These are phyloP conservation scores for Tulasnella sp. DNA, from an alignment of 768 basidiomycete species.

Conservation along the genomic window DNA sequence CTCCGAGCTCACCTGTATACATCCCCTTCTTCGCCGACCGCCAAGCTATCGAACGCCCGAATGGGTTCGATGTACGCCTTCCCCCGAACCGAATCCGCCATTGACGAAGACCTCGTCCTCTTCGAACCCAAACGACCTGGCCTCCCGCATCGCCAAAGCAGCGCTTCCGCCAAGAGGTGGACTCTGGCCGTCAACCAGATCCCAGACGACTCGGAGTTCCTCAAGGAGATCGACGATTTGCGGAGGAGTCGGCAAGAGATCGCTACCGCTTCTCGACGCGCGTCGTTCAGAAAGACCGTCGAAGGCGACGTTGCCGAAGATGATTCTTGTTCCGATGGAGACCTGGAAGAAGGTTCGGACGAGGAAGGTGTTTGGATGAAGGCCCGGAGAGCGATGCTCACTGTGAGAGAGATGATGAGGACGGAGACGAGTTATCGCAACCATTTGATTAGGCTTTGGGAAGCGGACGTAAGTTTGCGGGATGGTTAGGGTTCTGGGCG, in stretches of 20 bases:
- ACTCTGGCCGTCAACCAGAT: slow-evolving; percentile 30
- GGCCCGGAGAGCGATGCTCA: slow-evolving; percentile 33
- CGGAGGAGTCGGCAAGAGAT: neutral
- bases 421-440: slow-evolving; percentile 54
- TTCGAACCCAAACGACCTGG: slow-evolving; percentile 7
- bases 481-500: neutral
- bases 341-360: slow-evolving; percentile 11
- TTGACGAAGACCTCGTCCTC: neutral
- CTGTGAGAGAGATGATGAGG: slow-evolving; percentile 50
- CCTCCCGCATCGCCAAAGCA: slow-evolving; percentile 27
- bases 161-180: slow-evolving; percentile 26
- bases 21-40: slow-evolving; percentile 22
- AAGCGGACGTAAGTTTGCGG: slow-evolving; percentile 44
- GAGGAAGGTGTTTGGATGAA: slow-evolving; percentile 34
- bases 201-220: slow-evolving; percentile 33
- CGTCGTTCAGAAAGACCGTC: neutral
- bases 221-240: slow-evolving; percentile 34
- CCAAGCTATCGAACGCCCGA: neutral
- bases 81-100: neutral
- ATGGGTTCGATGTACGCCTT: slow-evolving; percentile 14
- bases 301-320: slow-evolving; percentile 6
- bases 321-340: slow-evolving; percentile 9
- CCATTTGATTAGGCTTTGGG: slow-evolving; percentile 46
- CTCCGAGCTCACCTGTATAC: slow-evolving; percentile 23
- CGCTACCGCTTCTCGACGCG: neutral